Base-by-base conservation (phyloP, 768 basidiomycete genomes). In the Tubosaeta brunneosetosa region DNA sequence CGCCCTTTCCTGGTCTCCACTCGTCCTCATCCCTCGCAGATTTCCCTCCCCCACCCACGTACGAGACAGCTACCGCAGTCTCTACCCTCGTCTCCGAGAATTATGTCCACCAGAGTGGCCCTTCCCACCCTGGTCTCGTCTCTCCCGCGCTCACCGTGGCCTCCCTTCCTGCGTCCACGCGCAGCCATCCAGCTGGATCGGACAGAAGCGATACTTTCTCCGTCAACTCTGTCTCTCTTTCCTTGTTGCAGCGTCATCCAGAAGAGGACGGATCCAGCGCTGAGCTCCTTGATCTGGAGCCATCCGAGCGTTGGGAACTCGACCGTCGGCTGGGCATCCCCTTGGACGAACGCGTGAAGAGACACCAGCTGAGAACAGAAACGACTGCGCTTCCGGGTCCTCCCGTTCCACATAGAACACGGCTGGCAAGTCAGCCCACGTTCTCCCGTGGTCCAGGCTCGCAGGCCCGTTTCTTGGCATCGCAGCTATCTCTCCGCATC, bases 41-140 rank as follows among this genome's bases (percentile, higher is more conserved):
- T 62, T 86, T 85, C 61, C 85, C 84, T 7, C 88, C 88, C 12
- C 88, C 88, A 26, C 81, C 86, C 12, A 87, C 88, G 59, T 81
- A 82, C 55, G 88, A 90, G 67, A 76, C 74, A 9, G 74, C 76
- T 13, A 73, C 76, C 6, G 63, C 78, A 70, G 49, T 77, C 65
- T 53, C 70, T 66, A 52, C 73, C 61, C 60, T 73, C 70, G 48
- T 77, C 60, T 64, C 74, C 62, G 51, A 71, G 72, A 22, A 76
- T 74, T 51, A 63, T 74, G 51, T 72, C 49, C 50, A 66, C 64
- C 62, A 57, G 56, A 57, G 46, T 45, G 68, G 58, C 43, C 62
- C 59, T 6, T 54, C 61, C 22, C 61, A 61, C 53, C 59, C 65
- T 37, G 57, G 61, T 19, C 56, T 65, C 29, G 47, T 45, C 48